These are phyloP conservation scores for Neonectria faginata DNA, from an alignment of 2,329 filamentous ascomycete genomes.

Conservation along the genomic window DNA sequence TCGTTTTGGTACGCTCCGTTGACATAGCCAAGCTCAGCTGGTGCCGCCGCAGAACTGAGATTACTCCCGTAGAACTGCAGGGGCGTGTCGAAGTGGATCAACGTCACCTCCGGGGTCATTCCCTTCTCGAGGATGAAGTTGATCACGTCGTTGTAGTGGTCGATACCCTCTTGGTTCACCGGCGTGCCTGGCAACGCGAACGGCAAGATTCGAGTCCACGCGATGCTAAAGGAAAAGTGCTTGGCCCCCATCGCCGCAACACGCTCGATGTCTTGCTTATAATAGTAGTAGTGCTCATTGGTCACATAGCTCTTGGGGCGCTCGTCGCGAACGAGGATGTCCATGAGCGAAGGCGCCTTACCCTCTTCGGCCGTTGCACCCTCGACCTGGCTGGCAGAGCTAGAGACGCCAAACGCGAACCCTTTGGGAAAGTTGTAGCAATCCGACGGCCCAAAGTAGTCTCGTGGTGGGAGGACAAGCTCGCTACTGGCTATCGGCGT, in stretches of 20 bases:
- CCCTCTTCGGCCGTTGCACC: constrained; percentile 59
- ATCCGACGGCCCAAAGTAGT: constrained; percentile 61
- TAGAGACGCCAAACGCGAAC: constrained; percentile 62
- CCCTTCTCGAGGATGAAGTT: constrained; percentile 61
- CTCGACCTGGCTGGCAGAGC: constrained; percentile 60
- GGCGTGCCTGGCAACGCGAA: constrained; percentile 63
- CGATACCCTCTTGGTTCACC: constrained; percentile 62
- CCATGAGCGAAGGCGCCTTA: constrained; percentile 56
- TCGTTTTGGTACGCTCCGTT: constrained; percentile 60
- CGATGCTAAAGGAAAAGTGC: constrained; percentile 64
- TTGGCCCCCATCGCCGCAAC: constrained; percentile 63
- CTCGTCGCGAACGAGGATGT: constrained; percentile 50
- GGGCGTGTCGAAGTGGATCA: constrained; percentile 63
- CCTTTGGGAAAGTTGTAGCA: constrained; percentile 62
- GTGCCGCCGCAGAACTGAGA: constrained; percentile 35
- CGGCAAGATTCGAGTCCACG: constrained; percentile 65
- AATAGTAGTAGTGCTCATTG: constrained; percentile 66
- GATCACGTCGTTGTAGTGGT: constrained; percentile 67
- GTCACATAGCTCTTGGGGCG: constrained; percentile 51
- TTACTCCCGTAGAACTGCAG: constrained; percentile 56
- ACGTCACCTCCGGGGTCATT: constrained; percentile 60
- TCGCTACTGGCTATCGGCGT: constrained; percentile 66
- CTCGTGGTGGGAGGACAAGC: constrained; percentile 65
- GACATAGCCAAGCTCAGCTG: constrained; percentile 52
- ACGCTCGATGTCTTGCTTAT: constrained; percentile 67